These are phyloP conservation scores for Lantana camara DNA, from an alignment of 257 asterid genomes.

Conservation along the genomic window DNA sequence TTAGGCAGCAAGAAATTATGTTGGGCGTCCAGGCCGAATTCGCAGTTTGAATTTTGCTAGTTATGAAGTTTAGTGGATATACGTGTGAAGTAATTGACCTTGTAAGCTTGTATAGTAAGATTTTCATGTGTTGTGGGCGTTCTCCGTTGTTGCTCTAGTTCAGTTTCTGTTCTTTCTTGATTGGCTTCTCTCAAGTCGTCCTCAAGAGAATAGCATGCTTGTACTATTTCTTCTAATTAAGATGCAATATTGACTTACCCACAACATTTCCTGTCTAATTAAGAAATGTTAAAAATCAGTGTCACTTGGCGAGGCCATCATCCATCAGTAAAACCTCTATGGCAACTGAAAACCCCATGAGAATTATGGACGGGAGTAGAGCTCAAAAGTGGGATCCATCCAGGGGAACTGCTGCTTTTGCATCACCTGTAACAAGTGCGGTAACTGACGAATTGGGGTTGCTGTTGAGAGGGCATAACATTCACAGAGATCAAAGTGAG, in stretches of 20 bases:
- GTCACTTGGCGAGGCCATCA: constrained; percentile 19
- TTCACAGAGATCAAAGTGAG: constrained; percentile 44
- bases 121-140: no score
- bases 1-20: constrained; percentile 15
- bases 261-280: constrained; percentile 24
- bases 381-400: constrained; percentile 63
- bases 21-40: neutral
- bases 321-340: constrained; percentile 34
- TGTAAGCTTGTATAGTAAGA: neutral
- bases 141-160: no score
- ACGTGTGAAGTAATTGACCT: neutral
- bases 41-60: neutral
- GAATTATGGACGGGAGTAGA: constrained; percentile 59
- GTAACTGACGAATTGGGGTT: constrained; percentile 71
- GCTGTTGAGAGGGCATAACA: constrained; percentile 55
- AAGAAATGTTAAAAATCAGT: constrained; percentile 37
- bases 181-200: neutral
- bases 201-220: neutral
- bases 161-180: neutral
- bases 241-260: constrained; percentile 7
- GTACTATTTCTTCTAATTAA: constrained; percentile 5
- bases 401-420: constrained; percentile 47
- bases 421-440: constrained; percentile 38
- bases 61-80: neutral
- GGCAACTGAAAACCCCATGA: constrained; percentile 89